Evolutionary conservation across 176 grass and related monocot genomes (phyloP).

Genomic region (Secale cereale): DNA sequence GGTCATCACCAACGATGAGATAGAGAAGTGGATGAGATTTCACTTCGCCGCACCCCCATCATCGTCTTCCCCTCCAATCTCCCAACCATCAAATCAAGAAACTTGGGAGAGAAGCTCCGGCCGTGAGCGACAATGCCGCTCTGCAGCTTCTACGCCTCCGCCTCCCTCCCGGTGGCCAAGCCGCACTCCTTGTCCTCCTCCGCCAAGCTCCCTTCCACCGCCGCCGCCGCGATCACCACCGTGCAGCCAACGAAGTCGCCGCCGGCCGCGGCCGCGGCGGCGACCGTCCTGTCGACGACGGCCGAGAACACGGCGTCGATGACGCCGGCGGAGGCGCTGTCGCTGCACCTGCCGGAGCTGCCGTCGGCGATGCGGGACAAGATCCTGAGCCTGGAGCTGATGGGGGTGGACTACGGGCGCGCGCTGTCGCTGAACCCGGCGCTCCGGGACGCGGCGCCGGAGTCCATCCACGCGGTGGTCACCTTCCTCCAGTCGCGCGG

Average conservation of each 20-base stretch:
- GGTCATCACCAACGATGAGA: conserved; percentile 29
- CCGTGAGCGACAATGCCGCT: conserved; percentile 31
- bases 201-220: conserved; percentile 3
- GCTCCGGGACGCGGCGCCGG: conserved; percentile 43
- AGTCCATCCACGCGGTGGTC: conserved; percentile 53
- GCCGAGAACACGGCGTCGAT: neutral
- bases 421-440: conserved; percentile 49
- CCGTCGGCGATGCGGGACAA: conserved; percentile 60
- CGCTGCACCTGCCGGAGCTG: conserved; percentile 45
- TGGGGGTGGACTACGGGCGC: conserved; percentile 68
- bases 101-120: neutral
- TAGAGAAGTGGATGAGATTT: conserved; percentile 53
- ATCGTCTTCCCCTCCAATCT: conserved; percentile 17
- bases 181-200: conserved; percentile 13
- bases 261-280: neutral
- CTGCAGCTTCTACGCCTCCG: conserved; percentile 41
- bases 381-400: conserved; percentile 66
- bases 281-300: neutral
- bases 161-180: conserved; percentile 27
- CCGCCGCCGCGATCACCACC: neutral
- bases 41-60: neutral
- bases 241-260: neutral
- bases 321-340: neutral
- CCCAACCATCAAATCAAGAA: neutral
- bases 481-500: conserved; percentile 62